A percentile compares a stretch with the other conserved stretches of the same genome.
Conservation (phyloP, 805 yeast genomes). For the Metschnikowia amazonensis region DNA sequence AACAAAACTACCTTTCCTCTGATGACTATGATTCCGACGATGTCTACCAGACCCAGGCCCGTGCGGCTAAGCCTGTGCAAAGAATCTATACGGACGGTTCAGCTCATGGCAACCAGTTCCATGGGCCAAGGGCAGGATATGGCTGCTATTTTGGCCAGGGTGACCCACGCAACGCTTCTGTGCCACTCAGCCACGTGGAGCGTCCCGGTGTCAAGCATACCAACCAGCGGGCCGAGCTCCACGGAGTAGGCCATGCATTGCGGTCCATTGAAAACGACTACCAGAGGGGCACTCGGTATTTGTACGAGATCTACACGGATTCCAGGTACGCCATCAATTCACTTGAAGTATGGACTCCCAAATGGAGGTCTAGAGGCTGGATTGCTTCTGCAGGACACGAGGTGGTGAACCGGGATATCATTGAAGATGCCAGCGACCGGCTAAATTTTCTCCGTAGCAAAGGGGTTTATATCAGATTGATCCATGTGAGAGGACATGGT, state of each 20-base stretch:
- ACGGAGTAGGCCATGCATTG: conserved; percentile 61
- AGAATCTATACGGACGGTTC: conserved; percentile 83
- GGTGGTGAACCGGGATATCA: conserved; percentile 53
- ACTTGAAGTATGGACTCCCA: conserved; percentile 52
- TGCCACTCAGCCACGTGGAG: conserved; percentile 42
- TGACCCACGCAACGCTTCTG: conserved; percentile 53
- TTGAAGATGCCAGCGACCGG: conserved; percentile 29
- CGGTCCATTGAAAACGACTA: conserved; percentile 32
- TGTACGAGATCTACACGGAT: conserved; percentile 57
- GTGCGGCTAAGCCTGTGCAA: too few relatives aligned
- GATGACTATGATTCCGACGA: too few relatives aligned
- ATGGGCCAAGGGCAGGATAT: conserved; percentile 50
- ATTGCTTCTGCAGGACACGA: conserved; percentile 37
- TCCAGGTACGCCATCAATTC: conserved; percentile 62
- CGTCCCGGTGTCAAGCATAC: conserved; percentile 43
- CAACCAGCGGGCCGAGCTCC: conserved; percentile 77
- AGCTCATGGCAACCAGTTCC: conserved; percentile 53
- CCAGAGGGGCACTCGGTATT: not conserved
- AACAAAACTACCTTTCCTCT: too few relatives aligned
- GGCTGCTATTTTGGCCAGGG: conserved; percentile 68
- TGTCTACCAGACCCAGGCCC: too few relatives aligned
- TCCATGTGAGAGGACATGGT: conserved; percentile 70
- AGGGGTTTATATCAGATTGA: conserved; percentile 42
- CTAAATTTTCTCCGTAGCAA: conserved; percentile 33
- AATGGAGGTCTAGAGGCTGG: conserved; percentile 61